Evolutionary conservation across 148 eudicot species (phyloP), one percentile per base, ranked within the genome.

Genomic region (Simmondsia chinensis): DNA sequence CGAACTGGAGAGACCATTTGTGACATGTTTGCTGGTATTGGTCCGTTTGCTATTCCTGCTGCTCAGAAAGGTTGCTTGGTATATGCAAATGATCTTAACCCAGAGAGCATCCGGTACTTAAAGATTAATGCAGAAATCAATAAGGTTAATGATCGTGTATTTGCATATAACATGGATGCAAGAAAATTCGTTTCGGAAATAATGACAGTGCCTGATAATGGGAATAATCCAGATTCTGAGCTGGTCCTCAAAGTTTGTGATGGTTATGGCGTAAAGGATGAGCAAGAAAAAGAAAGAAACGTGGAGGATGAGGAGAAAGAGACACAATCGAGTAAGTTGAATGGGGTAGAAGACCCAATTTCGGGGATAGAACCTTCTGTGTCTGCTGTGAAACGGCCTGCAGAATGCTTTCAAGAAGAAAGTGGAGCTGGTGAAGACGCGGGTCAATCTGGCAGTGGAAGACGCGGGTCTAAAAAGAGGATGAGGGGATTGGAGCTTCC

Each of bases 11-110:
- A 91, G 55, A 72, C 68, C 56, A 66, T 91, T 15, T 86, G 94
- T 60, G 99, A 86, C 72, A 91, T 91, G 99, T 91, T 91, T 71
- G 71, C 94, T 52, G 99, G 99, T 20, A 80, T 91, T 62, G 99
- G 96, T 53, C 99, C 99, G 14, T 91, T 91, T 71, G 94, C 88
- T 50, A 79, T 91, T 65, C 94, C 99, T 58, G 96, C 99, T 14
- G 99, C 99, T 24, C 80, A 76, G 60, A 91, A 86, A 65, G 99
- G 99, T 25, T 86, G 99, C 69, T 57, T 75, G 20, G 88, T 91
- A 23, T 82, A 72, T 60, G 96, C 89, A 46, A 91, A 91, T 75
- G 99, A 91, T 68, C 65, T 91, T 43, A 91, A 91, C 58, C 99
- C 99, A 16, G 89, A 91, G 48, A 91, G 99, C 48, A 26, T 83